Percentiles rank a stretch among this genome's conserved stretches.
phyloP scores from a whole-genome alignment of 352 stramenopile genomes.

The Vaucheria bursata region DNA sequence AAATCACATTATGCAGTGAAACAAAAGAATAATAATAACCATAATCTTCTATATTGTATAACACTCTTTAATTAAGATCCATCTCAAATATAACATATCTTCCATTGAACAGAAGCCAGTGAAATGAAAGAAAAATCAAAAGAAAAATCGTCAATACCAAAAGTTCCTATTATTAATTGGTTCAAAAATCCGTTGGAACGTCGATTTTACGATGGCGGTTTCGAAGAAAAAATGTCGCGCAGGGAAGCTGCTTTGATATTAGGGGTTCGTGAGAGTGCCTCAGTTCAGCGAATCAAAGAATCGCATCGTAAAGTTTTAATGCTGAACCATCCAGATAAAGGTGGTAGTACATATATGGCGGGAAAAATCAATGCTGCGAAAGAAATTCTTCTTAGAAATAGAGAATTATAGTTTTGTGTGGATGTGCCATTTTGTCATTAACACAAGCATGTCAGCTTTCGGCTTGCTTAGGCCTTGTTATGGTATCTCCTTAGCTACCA shows the following conservation, averaged over 20 bases:
- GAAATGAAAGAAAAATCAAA: not conserved
- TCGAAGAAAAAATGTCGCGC: constrained; percentile 97
- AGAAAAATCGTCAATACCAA: not conserved
- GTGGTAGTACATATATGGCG: constrained; percentile 92
- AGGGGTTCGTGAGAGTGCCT: constrained; percentile 86
- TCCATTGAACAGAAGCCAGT: too few relatives aligned
- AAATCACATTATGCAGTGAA: too few relatives aligned
- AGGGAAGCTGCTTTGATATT: constrained; percentile 97
- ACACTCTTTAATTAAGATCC: too few relatives aligned
- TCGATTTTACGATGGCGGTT: constrained; percentile 82
- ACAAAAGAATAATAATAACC: too few relatives aligned
- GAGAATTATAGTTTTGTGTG: not conserved
- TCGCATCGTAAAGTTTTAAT: constrained; percentile 94
- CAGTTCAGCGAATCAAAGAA: constrained; percentile 86
- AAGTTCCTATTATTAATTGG: not conserved
- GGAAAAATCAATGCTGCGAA: constrained; percentile 97
- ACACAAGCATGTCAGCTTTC: too few relatives aligned
- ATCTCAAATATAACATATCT: too few relatives aligned
- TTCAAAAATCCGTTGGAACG: constrained; percentile 21
- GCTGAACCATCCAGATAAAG: constrained; percentile 97
- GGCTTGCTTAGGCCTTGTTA: too few relatives aligned
- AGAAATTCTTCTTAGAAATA: constrained; percentile 48
- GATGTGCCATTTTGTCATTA: too few relatives aligned
- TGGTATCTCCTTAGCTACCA: too few relatives aligned
- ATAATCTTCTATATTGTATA: too few relatives aligned